Evolutionary conservation across 1,284 basidiomycete genomes (phyloP).

Genomic region (Mrakiaceae sp.): DNA sequence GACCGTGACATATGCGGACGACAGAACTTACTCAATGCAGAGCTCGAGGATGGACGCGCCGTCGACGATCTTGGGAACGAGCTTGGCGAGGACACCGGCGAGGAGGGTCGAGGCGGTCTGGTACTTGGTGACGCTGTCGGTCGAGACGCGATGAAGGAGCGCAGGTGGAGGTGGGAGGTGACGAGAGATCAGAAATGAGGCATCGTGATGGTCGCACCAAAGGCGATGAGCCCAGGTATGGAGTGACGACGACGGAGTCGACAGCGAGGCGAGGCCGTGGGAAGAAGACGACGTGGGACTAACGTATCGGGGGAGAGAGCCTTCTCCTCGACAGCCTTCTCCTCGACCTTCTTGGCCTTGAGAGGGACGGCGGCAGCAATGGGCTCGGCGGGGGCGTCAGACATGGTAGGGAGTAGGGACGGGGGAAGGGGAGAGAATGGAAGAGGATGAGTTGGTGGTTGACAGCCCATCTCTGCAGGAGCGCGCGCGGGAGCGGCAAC

Average conservation of each 20-base stretch:
- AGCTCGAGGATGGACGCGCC: conserved; percentile 79
- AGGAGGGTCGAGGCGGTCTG: conserved; percentile 85
- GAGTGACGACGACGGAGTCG: not conserved
- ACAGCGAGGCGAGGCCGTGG: not conserved
- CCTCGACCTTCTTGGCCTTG: conserved; percentile 11
- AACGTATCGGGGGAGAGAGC: conserved; percentile 15
- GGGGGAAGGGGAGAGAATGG: not conserved
- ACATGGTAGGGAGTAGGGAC: not conserved
- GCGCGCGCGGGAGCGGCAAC: too few species aligned
- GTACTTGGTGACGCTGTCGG: conserved; percentile 38
- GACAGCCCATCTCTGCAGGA: too few species aligned
- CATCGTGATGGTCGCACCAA: not conserved
- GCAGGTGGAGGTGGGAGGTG: not conserved
- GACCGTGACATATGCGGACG: not conserved
- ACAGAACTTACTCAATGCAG: conserved; percentile 50
- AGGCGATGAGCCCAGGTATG: not conserved
- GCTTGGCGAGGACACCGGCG: conserved; percentile 71
- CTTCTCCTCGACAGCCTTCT: conserved; percentile 14
- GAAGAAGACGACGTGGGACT: not conserved
- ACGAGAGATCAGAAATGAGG: not conserved
- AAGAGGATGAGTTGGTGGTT: not conserved
- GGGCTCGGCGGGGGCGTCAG: not conserved
- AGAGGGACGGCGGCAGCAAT: conserved; percentile 5
- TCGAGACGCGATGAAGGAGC: not conserved
- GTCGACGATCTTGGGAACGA: conserved; percentile 61